Evolutionary conservation across 805 yeast species (phyloP).

Genomic region (Candida ulmi): DNA sequence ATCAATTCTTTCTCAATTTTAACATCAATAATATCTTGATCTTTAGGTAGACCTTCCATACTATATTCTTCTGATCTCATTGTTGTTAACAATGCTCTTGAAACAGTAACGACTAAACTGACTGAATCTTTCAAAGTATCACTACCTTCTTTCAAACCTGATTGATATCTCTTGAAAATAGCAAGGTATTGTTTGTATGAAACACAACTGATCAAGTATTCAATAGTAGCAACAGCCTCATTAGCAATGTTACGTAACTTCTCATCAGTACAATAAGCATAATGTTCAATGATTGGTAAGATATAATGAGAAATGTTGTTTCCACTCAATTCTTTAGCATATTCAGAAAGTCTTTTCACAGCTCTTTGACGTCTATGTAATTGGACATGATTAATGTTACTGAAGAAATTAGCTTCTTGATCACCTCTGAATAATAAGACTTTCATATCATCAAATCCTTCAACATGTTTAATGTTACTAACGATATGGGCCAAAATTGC

Average conservation of each 20-base stretch:
- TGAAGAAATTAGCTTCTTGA: constrained; percentile 78
- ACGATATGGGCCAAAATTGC: constrained; percentile 61
- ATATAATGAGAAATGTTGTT: constrained; percentile 70
- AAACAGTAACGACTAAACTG: constrained; percentile 49
- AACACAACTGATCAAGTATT: constrained; percentile 48
- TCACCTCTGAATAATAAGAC: constrained; percentile 58
- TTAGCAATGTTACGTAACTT: constrained; percentile 55
- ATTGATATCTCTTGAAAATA: constrained; percentile 60
- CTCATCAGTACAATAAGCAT: constrained; percentile 55
- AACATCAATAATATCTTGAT: constrained; percentile 31
- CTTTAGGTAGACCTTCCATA: constrained; percentile 31
- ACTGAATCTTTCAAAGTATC: constrained; percentile 53
- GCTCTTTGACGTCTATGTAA: constrained; percentile 83
- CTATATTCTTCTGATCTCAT: constrained; percentile 18
- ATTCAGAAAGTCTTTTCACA: constrained; percentile 52
- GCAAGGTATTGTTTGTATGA: constrained; percentile 82
- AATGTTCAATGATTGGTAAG: constrained; percentile 81
- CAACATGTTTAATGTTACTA: constrained; percentile 33
- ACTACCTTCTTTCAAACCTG: constrained; percentile 40
- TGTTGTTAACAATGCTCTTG: constrained; percentile 42
- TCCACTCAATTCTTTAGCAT: constrained; percentile 41
- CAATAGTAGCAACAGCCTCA: constrained; percentile 61
- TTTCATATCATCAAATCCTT: constrained; percentile 62
- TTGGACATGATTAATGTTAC: constrained; percentile 78
- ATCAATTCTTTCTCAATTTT: constrained; percentile 53